These are phyloP conservation scores for Hypoxylon subgilvum DNA, from an alignment of 495 filamentous ascomycete species.

Conservation along the genomic window DNA sequence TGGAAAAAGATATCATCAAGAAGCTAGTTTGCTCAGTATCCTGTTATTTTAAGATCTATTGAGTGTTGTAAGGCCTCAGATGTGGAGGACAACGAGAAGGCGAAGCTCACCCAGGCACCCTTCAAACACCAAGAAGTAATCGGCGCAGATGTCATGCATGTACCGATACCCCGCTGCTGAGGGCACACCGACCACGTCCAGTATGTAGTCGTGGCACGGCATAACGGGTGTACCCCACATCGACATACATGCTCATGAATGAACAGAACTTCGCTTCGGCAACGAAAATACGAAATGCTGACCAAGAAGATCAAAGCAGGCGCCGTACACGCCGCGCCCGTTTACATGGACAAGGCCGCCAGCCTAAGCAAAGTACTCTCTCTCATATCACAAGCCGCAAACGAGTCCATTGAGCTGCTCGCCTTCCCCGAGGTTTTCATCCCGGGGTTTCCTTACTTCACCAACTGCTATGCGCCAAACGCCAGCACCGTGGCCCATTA, in stretches of 20 bases:
- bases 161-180: constrained; percentile 16
- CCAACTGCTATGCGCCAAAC: constrained; percentile 44
- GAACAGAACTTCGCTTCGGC: neutral
- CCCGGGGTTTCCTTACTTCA: constrained; percentile 46
- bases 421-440: constrained; percentile 48
- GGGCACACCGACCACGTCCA: neutral
- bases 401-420: constrained; percentile 38
- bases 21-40: too few relatives aligned
- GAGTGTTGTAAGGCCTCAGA: too few relatives aligned
- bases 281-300: constrained; percentile 5
- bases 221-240: constrained; percentile 2
- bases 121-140: neutral
- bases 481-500: constrained; percentile 39
- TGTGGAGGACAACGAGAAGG: too few relatives aligned
- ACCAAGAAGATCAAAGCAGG: constrained; percentile 42
- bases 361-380: constrained; percentile 41
- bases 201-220: neutral
- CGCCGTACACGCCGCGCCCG: constrained; percentile 44
- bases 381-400: constrained; percentile 39
- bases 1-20: too few relatives aligned
- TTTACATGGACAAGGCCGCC: constrained; percentile 46
- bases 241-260: neutral
- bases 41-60: too few relatives aligned
- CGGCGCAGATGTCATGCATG: constrained; percentile 1
- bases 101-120: too few relatives aligned